Evolutionary conservation across 352 stramenopile species (phyloP).

Genomic region (Blastocystis sp.): DNA sequence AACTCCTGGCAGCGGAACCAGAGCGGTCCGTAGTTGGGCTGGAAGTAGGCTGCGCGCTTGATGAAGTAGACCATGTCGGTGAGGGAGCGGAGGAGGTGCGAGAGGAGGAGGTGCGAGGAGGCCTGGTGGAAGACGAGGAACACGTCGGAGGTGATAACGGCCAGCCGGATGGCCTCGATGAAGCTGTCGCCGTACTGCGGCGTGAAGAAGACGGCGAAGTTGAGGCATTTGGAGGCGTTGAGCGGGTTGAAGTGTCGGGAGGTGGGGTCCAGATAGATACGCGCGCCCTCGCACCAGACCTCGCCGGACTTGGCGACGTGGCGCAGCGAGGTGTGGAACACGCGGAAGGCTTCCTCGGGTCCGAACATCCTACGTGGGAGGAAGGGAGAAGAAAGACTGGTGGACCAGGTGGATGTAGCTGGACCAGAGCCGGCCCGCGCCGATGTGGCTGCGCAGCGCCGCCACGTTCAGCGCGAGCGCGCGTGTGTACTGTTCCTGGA

Average conservation of each 20-base stretch:
- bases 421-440: constrained; percentile 56
- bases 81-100: not conserved
- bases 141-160: constrained; percentile 55
- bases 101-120: not conserved
- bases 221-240: constrained; percentile 66
- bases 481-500: constrained; percentile 62
- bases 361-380: constrained; percentile 59
- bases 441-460: constrained; percentile 67
- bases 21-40: constrained; percentile 77
- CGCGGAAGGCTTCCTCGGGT: constrained; percentile 62
- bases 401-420: constrained; percentile 38
- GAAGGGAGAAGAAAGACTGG: not conserved
- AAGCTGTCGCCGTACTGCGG: constrained; percentile 79
- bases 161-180: constrained; percentile 63
- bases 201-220: constrained; percentile 77
- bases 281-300: constrained; percentile 76
- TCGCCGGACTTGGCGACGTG: constrained; percentile 77
- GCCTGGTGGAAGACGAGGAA: constrained; percentile 11
- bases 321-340: constrained; percentile 65
- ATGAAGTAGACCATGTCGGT: constrained; percentile 1
- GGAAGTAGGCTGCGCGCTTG: constrained; percentile 68
- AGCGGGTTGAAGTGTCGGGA: constrained; percentile 68
- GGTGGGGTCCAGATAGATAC: constrained; percentile 69
- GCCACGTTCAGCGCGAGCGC: constrained; percentile 65
- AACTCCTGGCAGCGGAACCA: constrained; percentile 70